Evolutionary conservation across 1,284 basidiomycete species (phyloP).

Genomic region (Neolentinus lepideus): DNA sequence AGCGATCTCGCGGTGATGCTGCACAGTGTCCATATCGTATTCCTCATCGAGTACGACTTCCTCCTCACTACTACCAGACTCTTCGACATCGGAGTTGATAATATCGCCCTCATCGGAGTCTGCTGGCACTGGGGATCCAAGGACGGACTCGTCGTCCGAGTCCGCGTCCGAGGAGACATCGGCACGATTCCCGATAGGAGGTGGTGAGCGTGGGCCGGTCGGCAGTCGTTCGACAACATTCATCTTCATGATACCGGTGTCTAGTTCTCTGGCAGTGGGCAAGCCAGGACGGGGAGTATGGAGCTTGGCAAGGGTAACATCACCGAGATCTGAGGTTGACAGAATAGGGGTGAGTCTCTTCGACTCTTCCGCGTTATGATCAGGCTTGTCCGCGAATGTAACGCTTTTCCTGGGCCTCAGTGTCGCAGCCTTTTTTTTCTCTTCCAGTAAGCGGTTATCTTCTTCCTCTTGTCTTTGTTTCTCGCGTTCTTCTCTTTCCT

Average conservation of each 20-base stretch:
- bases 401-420: constrained; percentile 52
- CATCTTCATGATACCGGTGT: constrained; percentile 40
- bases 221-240: constrained; percentile 58
- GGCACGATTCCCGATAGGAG: constrained; percentile 11
- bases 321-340: constrained; percentile 17
- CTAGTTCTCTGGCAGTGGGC: background rate
- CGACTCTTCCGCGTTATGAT: constrained; percentile 16
- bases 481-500: constrained; percentile 30
- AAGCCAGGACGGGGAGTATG: constrained; percentile 27
- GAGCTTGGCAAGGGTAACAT: constrained; percentile 43
- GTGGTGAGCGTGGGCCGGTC: constrained; percentile 17
- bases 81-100: constrained; percentile 6
- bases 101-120: constrained; percentile 45
- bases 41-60: constrained; percentile 35
- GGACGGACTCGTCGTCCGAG: constrained; percentile 42
- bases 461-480: constrained; percentile 22
- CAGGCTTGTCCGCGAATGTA: constrained; percentile 44
- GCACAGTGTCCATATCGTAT: constrained; percentile 50
- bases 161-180: constrained; percentile 20
- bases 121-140: constrained; percentile 21
- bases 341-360: constrained; percentile 6
- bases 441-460: constrained; percentile 9
- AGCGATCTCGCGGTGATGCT: constrained; percentile 68
- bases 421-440: constrained; percentile 12
- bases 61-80: constrained; percentile 15